Base-by-base conservation (phyloP, 1,284 basidiomycete genomes). In the Phenoliferia sp. region DNA sequence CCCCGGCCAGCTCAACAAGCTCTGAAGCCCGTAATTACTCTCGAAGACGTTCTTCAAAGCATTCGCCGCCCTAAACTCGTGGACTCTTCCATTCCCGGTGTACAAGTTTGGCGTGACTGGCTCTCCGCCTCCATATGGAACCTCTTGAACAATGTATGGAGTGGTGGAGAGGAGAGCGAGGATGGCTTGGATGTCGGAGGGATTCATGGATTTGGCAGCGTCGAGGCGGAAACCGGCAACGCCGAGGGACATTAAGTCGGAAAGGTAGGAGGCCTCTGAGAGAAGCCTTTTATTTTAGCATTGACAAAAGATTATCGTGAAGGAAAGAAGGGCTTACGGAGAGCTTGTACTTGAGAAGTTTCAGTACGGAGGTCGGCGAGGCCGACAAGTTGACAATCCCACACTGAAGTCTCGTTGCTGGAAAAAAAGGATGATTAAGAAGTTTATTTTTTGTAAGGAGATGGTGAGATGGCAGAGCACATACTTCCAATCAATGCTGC, bases 161-260 rank as follows among this genome's bases (percentile, higher is more conserved):
- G 50, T 19, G 19, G 26, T 2, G 12, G 59, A 34, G 22, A 67
- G 62, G 22, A 31, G 5, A 1, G 26, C 57, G 22, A 63, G 26
- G 17, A 65, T 62, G 19, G 50, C 44, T 7, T 28, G 15, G 16
- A 68, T 66, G 86, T 83, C 73, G 85, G 87, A 0, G 83, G 82
- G 17, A 63, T 73, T 1, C 67, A 69, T 44, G 19, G 72, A 83
- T 78, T 88, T 88, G 0, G 86, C 83, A 10, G 87, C 86, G 76
- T 89, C 87, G 44, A 88, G 77, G 0, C 87, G 82, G 50, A 89
- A 78, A 0, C 88, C 88, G 73, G 86, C 85, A 2, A 85, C 83
- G 2, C 87, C 87, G 16, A 88, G 79, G 1, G 15, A 29, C 2
- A 61, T 2, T 36, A 60, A 26, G 52, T 88, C 85, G 70, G 88